Evolutionary conservation across 169 alveolate genomes (phyloP).

Genomic region (Hepatocystis sp.): DNA sequence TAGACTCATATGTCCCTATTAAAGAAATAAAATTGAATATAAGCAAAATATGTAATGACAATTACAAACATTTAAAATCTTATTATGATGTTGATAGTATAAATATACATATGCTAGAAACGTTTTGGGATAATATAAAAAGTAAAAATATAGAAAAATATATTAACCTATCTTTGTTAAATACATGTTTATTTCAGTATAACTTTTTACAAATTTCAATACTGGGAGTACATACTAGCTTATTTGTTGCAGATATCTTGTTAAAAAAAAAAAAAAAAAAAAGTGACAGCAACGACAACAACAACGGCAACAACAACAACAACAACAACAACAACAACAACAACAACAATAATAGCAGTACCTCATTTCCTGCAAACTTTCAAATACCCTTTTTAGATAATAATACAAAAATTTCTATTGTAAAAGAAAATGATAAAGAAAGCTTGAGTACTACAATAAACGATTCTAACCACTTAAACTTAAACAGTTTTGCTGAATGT

Average conservation of each 20-base stretch:
- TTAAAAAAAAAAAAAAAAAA: conserved; percentile 25
- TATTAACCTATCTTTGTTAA: conserved; percentile 61
- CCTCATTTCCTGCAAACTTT: no score
- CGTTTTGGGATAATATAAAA: conserved; percentile 50
- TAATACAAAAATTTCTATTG: no score
- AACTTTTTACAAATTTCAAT: conserved; percentile 27
- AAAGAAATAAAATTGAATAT: conserved; percentile 36
- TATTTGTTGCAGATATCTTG: conserved; percentile 3
- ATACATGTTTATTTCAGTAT: conserved; percentile 34
- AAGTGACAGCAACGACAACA: background rate
- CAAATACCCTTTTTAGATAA: no score
- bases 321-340: no score
- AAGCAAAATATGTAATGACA: conserved; percentile 20
- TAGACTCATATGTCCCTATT: conserved; percentile 21
- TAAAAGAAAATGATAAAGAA: no score
- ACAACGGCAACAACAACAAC: no score
- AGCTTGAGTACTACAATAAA: no score
- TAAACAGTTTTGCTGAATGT: no score
- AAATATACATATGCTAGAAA: conserved; percentile 18
- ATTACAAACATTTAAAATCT: conserved; percentile 29
- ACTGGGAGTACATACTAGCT: conserved; percentile 29
- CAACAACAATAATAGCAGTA: no score
- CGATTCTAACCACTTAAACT: no score
- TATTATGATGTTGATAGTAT: conserved; percentile 19
- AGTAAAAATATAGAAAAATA: conserved; percentile 61